Evolutionary conservation across 2,329 filamentous ascomycete genomes (phyloP).

Genomic region (Neofusicoccum umdonicola): DNA sequence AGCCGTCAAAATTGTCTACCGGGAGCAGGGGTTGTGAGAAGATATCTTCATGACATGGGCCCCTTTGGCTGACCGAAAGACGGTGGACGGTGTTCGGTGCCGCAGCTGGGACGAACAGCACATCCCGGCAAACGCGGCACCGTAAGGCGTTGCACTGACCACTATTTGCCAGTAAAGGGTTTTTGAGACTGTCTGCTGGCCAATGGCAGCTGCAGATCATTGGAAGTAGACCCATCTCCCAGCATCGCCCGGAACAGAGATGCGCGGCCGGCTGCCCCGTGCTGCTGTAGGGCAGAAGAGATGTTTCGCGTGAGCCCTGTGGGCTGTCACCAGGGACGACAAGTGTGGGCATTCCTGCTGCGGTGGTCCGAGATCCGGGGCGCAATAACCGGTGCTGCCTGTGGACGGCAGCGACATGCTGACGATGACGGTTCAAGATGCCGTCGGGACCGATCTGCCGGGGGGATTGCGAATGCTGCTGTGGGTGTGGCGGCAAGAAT

Average conservation of each 20-base stretch:
- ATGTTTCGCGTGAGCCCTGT: background rate
- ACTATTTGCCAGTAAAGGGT: background rate
- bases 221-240: background rate
- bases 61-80: background rate
- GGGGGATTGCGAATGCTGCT: no score
- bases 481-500: no score
- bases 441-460: no score
- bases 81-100: background rate
- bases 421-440: no score
- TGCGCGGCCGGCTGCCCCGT: background rate
- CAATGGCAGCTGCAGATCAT: background rate
- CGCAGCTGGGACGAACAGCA: background rate
- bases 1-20: background rate
- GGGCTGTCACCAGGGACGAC: background rate
- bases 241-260: background rate
- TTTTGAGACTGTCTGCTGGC: background rate
- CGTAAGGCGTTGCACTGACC: slow-evolving; percentile 10
- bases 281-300: slow-evolving; percentile 3
- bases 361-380: background rate
- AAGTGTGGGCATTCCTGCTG: background rate
- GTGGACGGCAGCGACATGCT: background rate
- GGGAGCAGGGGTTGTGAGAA: no score
- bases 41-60: background rate
- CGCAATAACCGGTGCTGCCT: background rate
- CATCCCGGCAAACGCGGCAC: slow-evolving; percentile 2